Evolutionary conservation across 345 rosid genomes (phyloP), one percentile per base, ranked within the genome.

Genomic region (Dipteronia dyeriana): DNA sequence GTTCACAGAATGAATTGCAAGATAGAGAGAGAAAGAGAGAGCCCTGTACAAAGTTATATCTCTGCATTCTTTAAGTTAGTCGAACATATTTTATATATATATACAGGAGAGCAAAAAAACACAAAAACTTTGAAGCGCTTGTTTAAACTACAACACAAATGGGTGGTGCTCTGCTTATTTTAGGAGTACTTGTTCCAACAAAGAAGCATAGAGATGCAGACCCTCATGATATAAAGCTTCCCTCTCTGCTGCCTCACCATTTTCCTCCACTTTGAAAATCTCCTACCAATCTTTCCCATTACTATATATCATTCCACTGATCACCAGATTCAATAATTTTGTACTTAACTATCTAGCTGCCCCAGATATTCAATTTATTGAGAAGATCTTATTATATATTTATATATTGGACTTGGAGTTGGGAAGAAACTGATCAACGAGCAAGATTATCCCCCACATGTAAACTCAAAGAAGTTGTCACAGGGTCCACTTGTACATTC

Each of bases 151-250:
- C 10, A 39, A 25, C 7, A 62, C 7, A 62, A 22, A 41, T 34
- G 38, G 10, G 11, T 62, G 66, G 47, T 4, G 38, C 6, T 34
- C 56, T 65, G 61, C 10, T 8, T 56, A 56, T n/a, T 45, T 49
- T 63, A 85, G 25, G 89, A 84, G 73, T 88, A 65, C 73, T 88
- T 88, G 80, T 89, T 80, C 83, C 91, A 89, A 79, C 91, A 84
- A 34, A 93, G 88, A 82, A 91, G 94, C 97, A 89, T 85, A 43
- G 84, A 79, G 80, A 89, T 83, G 82, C 92, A 93, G 57, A 90
- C 82, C 82, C 81, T 90, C 68, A 82, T 82, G 75, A 93, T 82
- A 75, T 83, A 88, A 29, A 89, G 78, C 88, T 88, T 93, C 59
- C 88, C 92, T 81, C 82, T 89, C 57, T 83, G 87, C 80, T 88